These are phyloP conservation scores for Russula ochroleuca DNA, from an alignment of 768 basidiomycete species.

Conservation along the genomic window DNA sequence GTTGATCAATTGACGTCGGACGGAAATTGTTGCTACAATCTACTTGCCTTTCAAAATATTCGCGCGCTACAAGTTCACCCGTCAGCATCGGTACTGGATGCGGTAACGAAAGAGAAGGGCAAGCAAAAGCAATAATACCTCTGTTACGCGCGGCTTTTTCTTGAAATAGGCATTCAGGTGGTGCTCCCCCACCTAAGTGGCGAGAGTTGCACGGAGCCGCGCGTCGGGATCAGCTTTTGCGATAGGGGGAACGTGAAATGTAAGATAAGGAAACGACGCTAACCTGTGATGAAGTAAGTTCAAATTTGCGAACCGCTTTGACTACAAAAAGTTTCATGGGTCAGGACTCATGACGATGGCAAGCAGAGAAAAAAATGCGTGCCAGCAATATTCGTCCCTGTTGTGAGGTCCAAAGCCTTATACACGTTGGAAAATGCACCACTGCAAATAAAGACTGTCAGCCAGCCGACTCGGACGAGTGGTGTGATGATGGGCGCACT, in stretches of 20 bases:
- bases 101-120: constrained; percentile 24
- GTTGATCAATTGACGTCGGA: not conserved
- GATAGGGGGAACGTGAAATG: constrained; percentile 30
- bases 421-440: constrained; percentile 99
- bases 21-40: not conserved
- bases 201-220: constrained; percentile 28
- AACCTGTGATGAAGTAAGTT: constrained; percentile 88
- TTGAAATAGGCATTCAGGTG: constrained; percentile 93
- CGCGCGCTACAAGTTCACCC: constrained; percentile 62
- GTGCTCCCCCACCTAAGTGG: constrained; percentile 79
- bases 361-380: constrained; percentile 34
- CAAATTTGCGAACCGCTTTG: constrained; percentile 92
- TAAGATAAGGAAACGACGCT: constrained; percentile 39
- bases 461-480: constrained; percentile 17
- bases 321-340: constrained; percentile 42
- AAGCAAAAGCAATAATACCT: constrained; percentile 60
- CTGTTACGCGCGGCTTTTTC: constrained; percentile 96
- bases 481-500: constrained; percentile 51
- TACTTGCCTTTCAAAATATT: constrained; percentile 89
- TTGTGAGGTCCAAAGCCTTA: constrained; percentile 75
- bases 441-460: constrained; percentile 39
- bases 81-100: constrained; percentile 27
- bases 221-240: constrained; percentile 29
- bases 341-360: constrained; percentile 27
- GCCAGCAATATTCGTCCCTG: constrained; percentile 81